phyloP scores from a whole-genome alignment of 768 basidiomycete species.

The Bullera alba region DNA sequence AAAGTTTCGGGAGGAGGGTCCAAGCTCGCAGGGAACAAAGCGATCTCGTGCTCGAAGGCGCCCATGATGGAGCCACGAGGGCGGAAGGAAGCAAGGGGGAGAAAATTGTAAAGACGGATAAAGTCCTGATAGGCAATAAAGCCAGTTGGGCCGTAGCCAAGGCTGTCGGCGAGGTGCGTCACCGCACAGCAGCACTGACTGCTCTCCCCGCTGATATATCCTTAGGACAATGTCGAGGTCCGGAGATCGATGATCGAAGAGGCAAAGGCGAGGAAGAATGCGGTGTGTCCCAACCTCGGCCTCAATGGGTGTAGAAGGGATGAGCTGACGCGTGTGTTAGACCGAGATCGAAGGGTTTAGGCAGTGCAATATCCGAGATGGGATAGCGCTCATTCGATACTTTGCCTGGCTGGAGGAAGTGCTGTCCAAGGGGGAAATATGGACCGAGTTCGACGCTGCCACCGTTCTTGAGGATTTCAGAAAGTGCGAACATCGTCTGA shows the following conservation, averaged over 20 bases:
- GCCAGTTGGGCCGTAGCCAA: constrained; percentile 75
- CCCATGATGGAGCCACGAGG: neutral
- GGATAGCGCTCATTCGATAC: constrained; percentile 73
- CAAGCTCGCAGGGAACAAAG: constrained; percentile 6
- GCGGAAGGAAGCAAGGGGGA: constrained; percentile 9
- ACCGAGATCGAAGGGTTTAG: constrained; percentile 86
- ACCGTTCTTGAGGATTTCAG: constrained; percentile 70
- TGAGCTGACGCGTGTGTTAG: constrained; percentile 7
- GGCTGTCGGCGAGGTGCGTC: constrained; percentile 62
- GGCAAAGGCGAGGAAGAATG: constrained; percentile 48
- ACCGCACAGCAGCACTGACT: neutral
- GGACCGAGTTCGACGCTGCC: constrained; percentile 76
- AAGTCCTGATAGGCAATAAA: constrained; percentile 68
- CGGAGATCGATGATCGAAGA: constrained; percentile 68
- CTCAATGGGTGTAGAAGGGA: neutral
- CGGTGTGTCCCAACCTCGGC: constrained; percentile 15
- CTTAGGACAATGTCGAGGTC: constrained; percentile 59
- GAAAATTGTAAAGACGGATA: constrained; percentile 40
- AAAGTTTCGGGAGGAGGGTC: constrained; percentile 36
- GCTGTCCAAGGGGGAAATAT: constrained; percentile 54
- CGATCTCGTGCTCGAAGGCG: neutral
- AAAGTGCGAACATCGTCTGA: constrained; percentile 60
- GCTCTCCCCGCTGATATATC: neutral
- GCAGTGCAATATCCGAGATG: constrained; percentile 79
- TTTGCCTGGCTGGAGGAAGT: constrained; percentile 92